Evolutionary conservation across 192 early-diverging fungal genomes (phyloP), one percentile per base, ranked within the genome.

Genomic region (Diversispora eburnea): DNA sequence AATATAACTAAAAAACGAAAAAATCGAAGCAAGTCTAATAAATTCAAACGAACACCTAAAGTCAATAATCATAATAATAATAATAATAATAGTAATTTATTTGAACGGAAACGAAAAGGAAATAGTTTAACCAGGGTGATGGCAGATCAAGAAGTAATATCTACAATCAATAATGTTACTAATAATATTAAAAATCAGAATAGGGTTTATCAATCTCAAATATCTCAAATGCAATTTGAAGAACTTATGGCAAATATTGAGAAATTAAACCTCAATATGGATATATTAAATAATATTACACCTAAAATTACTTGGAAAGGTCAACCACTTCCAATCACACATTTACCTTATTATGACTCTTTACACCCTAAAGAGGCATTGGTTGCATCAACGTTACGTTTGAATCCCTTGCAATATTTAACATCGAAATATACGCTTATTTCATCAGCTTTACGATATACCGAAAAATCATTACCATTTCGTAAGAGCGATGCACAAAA

Each of bases 401-500:
- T 98, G 9, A 83, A 87, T 8, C 94, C 94, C 5, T 86, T 88
- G 41, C 90, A 91, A 77, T 98, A 95, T 75, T 83, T 98, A 8
- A 80, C 86, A 41, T 92, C 93, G 75, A 96, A 95, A 78, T 77
- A 84, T 20, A 89, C 87, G 42, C 82, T 98, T 66, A 85, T 98
- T 33, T 71, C 82, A 19, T 91, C 89, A 0, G 84, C 88, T 12
- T 75, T 75, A 7, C 79, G 84, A 39, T 82, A 80, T 52, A 72
- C 57, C 41, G 60, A 67, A 62, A 72, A 72, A 65, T 75, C 77
- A 5, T 69, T 65, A 2, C 81, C 86, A 5, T 96, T 96, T 77
- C 89, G 91, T 69, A 98, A 98, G 79, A 88, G 91, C 57, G 94
- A 95, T 77, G 96, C 96, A 7, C 93, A 98, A 83, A 88, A 89